Conservation (phyloP, 169 alveolate genomes). For the Eimeria nieschulzi region DNA sequence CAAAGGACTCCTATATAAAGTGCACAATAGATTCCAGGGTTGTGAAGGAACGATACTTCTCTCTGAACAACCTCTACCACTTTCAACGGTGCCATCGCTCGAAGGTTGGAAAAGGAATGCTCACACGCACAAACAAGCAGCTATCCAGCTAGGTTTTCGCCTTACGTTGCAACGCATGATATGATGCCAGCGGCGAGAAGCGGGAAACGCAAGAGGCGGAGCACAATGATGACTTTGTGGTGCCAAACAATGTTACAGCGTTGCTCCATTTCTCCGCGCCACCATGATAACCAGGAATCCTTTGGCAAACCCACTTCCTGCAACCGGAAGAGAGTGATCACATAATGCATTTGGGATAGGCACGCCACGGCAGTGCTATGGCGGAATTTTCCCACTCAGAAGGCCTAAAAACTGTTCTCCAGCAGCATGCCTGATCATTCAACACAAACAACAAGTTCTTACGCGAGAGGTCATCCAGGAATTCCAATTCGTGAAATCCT, state of each 20-base stretch:
- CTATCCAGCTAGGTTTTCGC: too few species aligned
- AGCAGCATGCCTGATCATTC: too few species aligned
- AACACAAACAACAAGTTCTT: neutral
- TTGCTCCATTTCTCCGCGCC: conserved; percentile 75
- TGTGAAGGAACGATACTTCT: too few species aligned
- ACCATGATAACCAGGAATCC: conserved; percentile 72
- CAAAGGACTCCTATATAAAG: neutral
- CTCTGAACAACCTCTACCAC: too few species aligned
- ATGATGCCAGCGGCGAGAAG: conserved; percentile 68
- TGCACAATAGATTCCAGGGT: neutral
- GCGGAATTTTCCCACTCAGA: too few species aligned
- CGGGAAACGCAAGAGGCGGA: conserved; percentile 65
- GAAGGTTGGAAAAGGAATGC: too few species aligned
- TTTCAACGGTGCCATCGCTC: too few species aligned
- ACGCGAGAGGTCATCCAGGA: conserved; percentile 72
- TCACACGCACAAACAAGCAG: too few species aligned
- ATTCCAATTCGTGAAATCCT: conserved; percentile 72
- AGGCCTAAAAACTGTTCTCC: too few species aligned
- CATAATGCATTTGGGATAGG: too few species aligned
- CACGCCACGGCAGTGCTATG: too few species aligned
- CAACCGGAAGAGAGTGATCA: neutral
- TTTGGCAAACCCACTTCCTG: conserved; percentile 64
- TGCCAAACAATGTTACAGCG: conserved; percentile 73
- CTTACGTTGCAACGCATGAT: conserved; percentile 76
- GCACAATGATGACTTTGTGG: conserved; percentile 64